Evolutionary conservation across 441 rosid species (phyloP).

Genomic region (Metrosideros polymorpha): DNA sequence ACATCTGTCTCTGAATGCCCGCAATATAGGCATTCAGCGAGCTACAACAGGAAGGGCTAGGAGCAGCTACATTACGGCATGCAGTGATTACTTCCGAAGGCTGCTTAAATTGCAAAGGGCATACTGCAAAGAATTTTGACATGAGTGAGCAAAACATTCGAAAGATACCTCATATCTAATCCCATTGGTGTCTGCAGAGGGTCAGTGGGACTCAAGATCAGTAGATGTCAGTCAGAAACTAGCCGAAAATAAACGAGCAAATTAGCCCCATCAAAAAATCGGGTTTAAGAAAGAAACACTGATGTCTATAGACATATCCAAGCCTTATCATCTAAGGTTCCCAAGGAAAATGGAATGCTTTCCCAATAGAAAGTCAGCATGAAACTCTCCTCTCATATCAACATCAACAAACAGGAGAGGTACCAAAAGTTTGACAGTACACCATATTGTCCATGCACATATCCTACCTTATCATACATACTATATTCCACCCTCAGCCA

Average conservation of each 20-base stretch:
- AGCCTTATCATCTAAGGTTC: background rate
- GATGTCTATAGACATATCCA: background rate
- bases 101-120: constrained; percentile 80
- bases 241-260: background rate
- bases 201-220: background rate
- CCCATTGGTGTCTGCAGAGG: background rate
- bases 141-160: background rate
- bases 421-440: background rate
- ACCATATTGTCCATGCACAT: background rate
- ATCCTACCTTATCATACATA: background rate
- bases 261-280: background rate
- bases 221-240: background rate
- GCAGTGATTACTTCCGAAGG: constrained; percentile 77
- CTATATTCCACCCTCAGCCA: background rate
- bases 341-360: background rate
- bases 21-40: constrained; percentile 73
- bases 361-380: background rate
- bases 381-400: background rate
- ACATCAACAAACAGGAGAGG: background rate
- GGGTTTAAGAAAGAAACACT: background rate
- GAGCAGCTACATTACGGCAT: constrained; percentile 82
- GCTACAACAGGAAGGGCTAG: constrained; percentile 92
- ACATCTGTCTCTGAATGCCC: constrained; percentile 84
- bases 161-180: background rate
- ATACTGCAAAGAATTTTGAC: constrained; percentile 44